Evolutionary conservation across 768 basidiomycete species (phyloP).

Genomic region (Gelatoporia subvermispora): DNA sequence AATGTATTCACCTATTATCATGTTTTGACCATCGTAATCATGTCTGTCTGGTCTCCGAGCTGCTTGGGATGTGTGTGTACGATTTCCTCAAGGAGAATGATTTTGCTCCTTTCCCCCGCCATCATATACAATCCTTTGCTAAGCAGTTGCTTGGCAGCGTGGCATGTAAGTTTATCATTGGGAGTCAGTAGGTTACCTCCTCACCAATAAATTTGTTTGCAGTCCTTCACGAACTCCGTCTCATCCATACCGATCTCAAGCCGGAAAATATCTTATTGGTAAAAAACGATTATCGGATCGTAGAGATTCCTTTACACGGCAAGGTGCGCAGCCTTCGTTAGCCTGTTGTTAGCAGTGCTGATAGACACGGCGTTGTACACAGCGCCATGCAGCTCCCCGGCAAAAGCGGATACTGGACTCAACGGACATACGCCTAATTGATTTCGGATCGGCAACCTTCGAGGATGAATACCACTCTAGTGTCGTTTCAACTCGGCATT

Average conservation of each 20-base stretch:
- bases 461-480: conserved; percentile 97
- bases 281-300: conserved; percentile 67
- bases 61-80: conserved; percentile 96
- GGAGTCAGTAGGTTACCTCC: not conserved
- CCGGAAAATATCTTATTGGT: conserved; percentile 98
- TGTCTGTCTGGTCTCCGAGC: conserved; percentile 93
- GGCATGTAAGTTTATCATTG: conserved; percentile 62
- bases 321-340: conserved; percentile 42
- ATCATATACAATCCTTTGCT: conserved; percentile 95
- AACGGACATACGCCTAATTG: conserved; percentile 93
- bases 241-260: conserved; percentile 98
- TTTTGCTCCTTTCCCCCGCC: conserved; percentile 92
- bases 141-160: conserved; percentile 88
- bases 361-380: conserved; percentile 10
- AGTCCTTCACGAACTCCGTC: conserved; percentile 88
- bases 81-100: conserved; percentile 98
- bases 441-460: conserved; percentile 98
- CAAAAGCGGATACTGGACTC: conserved; percentile 75
- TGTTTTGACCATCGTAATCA: conserved; percentile 98
- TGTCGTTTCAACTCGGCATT: conserved; percentile 96
- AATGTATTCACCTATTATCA: conserved; percentile 94
- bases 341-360: not conserved
- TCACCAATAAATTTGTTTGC: not conserved
- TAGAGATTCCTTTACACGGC: conserved; percentile 55
- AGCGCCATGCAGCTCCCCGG: conserved; percentile 66